These are phyloP conservation scores for Sporobolus alterniflorus DNA, from an alignment of 202 grass and related monocot genomes.

Conservation along the genomic window DNA sequence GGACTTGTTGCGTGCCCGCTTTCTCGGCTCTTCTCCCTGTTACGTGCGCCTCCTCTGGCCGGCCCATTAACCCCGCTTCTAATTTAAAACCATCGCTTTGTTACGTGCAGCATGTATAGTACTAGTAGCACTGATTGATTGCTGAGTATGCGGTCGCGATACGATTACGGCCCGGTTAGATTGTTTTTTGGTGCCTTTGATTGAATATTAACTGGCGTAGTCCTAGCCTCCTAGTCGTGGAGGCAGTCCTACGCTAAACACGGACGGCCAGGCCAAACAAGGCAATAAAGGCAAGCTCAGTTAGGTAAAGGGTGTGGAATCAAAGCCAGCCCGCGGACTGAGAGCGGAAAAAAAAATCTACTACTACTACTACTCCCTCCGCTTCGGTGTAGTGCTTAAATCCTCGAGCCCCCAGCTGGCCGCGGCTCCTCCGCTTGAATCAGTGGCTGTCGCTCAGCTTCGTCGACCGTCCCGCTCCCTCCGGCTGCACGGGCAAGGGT, in stretches of 20 bases:
- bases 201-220: not conserved
- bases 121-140: not conserved
- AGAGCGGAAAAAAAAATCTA: conserved; percentile 22
- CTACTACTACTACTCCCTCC: conserved; percentile 21
- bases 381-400: conserved; percentile 27
- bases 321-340: not conserved
- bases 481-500: not conserved
- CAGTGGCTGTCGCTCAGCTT: conserved; percentile 11
- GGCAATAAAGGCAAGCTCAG: conserved; percentile 41
- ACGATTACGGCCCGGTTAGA: not conserved
- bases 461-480: not conserved
- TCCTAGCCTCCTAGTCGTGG: not conserved
- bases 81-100: not conserved
- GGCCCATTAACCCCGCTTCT: not conserved
- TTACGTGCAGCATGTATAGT: not conserved
- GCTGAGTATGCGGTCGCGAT: conserved; percentile 26
- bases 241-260: not conserved
- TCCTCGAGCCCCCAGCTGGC: conserved; percentile 47
- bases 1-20: conserved; percentile 34
- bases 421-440: conserved; percentile 11
- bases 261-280: conserved; percentile 26
- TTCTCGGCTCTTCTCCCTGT: conserved; percentile 1
- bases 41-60: not conserved
- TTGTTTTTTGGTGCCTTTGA: conserved; percentile 10
- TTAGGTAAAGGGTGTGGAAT: conserved; percentile 37